phyloP scores from a whole-genome alignment of 805 yeast species.

The Kluyveromyces lactis region DNA sequence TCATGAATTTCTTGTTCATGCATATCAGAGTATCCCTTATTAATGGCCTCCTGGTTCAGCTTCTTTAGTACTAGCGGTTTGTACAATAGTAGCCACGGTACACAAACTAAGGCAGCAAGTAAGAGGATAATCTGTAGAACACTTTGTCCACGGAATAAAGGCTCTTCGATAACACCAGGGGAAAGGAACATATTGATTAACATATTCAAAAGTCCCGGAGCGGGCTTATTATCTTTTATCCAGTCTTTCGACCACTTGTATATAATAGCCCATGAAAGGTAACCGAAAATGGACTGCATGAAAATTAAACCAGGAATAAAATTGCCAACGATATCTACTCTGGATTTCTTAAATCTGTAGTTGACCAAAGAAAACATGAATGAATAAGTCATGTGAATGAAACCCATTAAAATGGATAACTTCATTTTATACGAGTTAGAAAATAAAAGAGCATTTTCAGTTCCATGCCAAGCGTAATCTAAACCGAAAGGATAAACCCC shows the following conservation, averaged over 20 bases:
- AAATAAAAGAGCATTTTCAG: slow-evolving; percentile 84
- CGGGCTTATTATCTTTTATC: slow-evolving; percentile 64
- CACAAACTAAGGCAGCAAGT: slow-evolving; percentile 73
- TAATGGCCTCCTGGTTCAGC: slow-evolving; percentile 41
- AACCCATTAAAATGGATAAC: slow-evolving; percentile 89
- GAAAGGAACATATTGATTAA: slow-evolving; percentile 90
- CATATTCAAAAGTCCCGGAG: slow-evolving; percentile 93
- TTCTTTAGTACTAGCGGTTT: slow-evolving; percentile 72
- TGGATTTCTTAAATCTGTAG: slow-evolving; percentile 56
- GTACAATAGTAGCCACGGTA: slow-evolving; percentile 81
- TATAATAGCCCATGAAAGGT: slow-evolving; percentile 73
- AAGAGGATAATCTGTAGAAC: slow-evolving; percentile 65
- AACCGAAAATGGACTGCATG: slow-evolving; percentile 96
- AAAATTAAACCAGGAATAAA: slow-evolving; percentile 89
- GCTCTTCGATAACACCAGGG: slow-evolving; percentile 83
- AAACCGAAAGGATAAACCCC: slow-evolving; percentile 80
- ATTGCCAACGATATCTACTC: slow-evolving; percentile 81
- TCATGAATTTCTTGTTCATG: slow-evolving; percentile 27
- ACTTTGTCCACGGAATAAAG: slow-evolving; percentile 72
- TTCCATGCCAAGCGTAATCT: slow-evolving; percentile 95
- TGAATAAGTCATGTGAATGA: slow-evolving; percentile 88
- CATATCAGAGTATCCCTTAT: slow-evolving; percentile 35
- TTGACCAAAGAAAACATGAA: slow-evolving; percentile 79
- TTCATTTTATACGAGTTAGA: slow-evolving; percentile 97
- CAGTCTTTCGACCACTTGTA: slow-evolving; percentile 95